Evolutionary conservation across 495 filamentous ascomycete species (phyloP), one percentile per base, ranked within the genome.

Genomic region (Cladorrhinum samala): DNA sequence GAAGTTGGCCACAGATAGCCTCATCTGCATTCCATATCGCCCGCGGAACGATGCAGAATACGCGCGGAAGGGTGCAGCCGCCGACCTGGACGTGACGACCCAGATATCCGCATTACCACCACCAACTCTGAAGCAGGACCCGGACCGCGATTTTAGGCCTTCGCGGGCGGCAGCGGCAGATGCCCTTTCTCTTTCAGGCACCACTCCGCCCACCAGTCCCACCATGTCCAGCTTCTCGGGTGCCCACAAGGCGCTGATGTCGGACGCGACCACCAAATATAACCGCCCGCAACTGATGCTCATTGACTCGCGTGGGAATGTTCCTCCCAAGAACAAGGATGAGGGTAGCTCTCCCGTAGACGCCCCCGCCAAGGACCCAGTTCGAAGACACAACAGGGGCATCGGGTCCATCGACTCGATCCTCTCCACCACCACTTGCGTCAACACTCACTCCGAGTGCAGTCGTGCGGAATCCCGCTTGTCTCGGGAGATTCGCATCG

Each of bases 331-430:
- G 24, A 50, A 58, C 17, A 2, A 21, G 0, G 47, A 54, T 9
- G 56, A 53, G 16, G 11, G 27, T 11, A 27, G 24, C 16, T 24
- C 37, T 30, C 49, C 33, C 3, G 45, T 25, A 23, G 49, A 51
- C 33, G 23, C 44, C 6, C 46, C 49, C 40, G n/a, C 39, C 50
- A 50, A 49, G 46, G 39, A 50, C 16, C 24, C 58, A 2, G 61
- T 64, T 42, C 63, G 63, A 9, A 59, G 53, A 24, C 58, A 61
- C 50, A 50, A 62, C 45, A 61, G 63, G 4, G 61, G 54, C 52
- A 55, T 66, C 23, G 63, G 58, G 36, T 66, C 63, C 11, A 66
- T 66, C 46, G 63, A 66, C 54, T 66, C 63, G 23, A 57, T 66
- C 49, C 58, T 66, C 13, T 56, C 63, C 14, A 64, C 63, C 23